These are phyloP conservation scores for Pyrenochaeta sp. DNA, from an alignment of 2,329 filamentous ascomycete genomes.

Conservation along the genomic window DNA sequence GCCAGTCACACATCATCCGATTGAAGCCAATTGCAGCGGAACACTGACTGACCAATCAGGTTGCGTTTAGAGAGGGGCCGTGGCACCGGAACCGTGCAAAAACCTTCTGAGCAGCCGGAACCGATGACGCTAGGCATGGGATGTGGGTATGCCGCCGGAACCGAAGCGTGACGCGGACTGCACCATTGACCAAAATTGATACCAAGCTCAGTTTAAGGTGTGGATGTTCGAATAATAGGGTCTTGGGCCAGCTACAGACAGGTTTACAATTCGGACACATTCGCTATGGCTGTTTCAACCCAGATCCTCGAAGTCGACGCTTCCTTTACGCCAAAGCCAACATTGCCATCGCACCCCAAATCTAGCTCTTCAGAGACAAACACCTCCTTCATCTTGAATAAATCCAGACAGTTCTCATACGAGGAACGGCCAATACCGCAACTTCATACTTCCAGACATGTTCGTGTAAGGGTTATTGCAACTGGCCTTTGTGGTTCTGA, in stretches of 20 bases:
- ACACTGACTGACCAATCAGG: background rate
- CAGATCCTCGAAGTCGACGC: background rate
- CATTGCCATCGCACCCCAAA: background rate
- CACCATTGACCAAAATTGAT: background rate
- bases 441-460: slow-evolving; percentile 70
- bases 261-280: background rate
- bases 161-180: background rate
- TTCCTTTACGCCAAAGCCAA: background rate
- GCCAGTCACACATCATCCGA: background rate
- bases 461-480: slow-evolving; percentile 79
- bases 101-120: slow-evolving; percentile 4
- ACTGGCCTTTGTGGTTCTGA: slow-evolving; percentile 83
- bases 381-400: slow-evolving; percentile 12
- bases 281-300: background rate
- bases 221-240: background rate
- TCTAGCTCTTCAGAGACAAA: slow-evolving; percentile 2
- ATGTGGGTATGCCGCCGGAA: background rate
- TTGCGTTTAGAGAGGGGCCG: background rate
- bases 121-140: background rate
- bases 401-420: slow-evolving; percentile 52
- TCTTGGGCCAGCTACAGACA: background rate
- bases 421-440: slow-evolving; percentile 74
- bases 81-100: slow-evolving; percentile 5
- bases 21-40: background rate
- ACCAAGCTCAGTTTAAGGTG: background rate